phyloP scores from a whole-genome alignment of 768 basidiomycete species.

The Russula ochroleuca region DNA sequence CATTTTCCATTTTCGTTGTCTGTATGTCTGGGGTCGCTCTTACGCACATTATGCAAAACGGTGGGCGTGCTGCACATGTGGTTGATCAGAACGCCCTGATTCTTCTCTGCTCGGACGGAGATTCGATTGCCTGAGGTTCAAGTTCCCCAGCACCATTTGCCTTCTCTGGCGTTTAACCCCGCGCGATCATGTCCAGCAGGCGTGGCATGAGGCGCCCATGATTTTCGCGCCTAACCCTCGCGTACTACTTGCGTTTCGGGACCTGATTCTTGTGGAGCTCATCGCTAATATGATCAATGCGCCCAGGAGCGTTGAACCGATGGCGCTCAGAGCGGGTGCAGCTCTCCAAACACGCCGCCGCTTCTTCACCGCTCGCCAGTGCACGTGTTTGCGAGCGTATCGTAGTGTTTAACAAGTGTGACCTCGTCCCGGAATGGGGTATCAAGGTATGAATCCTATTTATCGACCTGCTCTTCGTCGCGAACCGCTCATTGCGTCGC shows the following conservation, averaged over 20 bases:
- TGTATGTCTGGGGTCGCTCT: slow-evolving; percentile 13
- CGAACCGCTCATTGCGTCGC: slow-evolving; percentile 20
- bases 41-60: background rate
- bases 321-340: slow-evolving; percentile 27
- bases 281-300: slow-evolving; percentile 17
- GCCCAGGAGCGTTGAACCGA: slow-evolving; percentile 17
- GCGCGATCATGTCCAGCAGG: background rate
- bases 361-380: slow-evolving; percentile 17
- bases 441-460: slow-evolving; percentile 56
- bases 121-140: slow-evolving; percentile 10
- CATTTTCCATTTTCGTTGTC: slow-evolving; percentile 6
- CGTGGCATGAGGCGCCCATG: slow-evolving; percentile 15
- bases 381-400: slow-evolving; percentile 66
- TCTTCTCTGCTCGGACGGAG: slow-evolving; percentile 20
- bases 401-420: slow-evolving; percentile 89
- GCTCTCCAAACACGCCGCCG: slow-evolving; percentile 22
- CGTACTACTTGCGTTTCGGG: slow-evolving; percentile 12
- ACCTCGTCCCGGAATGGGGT: slow-evolving; percentile 85
- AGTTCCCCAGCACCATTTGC: background rate
- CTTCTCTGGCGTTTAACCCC: background rate
- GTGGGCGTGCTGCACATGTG: slow-evolving; percentile 19
- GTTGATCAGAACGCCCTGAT: slow-evolving; percentile 14
- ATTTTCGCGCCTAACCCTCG: slow-evolving; percentile 12
- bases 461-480: background rate
- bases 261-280: background rate